A percentile compares a stretch with the other conserved stretches of the same genome.
Conservation (phyloP, 2,329 filamentous ascomycete species). For the Akanthomyces dipterigenus region DNA sequence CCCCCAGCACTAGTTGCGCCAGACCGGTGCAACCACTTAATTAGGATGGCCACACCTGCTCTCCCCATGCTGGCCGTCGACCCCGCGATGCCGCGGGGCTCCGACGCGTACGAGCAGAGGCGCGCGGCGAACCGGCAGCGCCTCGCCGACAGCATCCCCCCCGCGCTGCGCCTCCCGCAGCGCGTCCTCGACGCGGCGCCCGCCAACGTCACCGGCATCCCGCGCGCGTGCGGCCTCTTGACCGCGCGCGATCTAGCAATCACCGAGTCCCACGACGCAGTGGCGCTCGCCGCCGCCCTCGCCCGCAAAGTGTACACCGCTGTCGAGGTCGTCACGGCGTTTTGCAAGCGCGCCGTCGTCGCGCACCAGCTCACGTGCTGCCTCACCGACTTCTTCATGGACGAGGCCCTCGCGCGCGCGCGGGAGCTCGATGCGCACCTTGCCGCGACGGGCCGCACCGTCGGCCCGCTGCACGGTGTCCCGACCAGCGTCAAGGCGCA, state of each 20-base stretch:
- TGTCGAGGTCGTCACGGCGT: conserved; percentile 39
- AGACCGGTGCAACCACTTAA: neutral
- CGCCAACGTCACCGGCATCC: conserved; percentile 27
- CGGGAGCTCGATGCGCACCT: conserved; percentile 35
- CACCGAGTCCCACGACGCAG: conserved; percentile 39
- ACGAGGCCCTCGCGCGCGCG: conserved; percentile 37
- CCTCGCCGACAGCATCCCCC: conserved; percentile 27
- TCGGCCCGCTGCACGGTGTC: conserved; percentile 53
- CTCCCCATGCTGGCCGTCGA: neutral
- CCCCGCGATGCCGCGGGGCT: conserved; percentile 7
- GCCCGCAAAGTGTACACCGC: conserved; percentile 28
- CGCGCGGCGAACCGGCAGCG: conserved; percentile 21
- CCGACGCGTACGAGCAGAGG: conserved; percentile 1
- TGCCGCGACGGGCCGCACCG: conserved; percentile 28
- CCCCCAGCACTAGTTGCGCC: neutral
- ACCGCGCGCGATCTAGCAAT: conserved; percentile 38
- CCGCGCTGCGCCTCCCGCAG: conserved; percentile 22
- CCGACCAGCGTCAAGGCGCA: conserved; percentile 50
- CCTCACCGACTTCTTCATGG: conserved; percentile 45
- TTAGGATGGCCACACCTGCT: neutral
- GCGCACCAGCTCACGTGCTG: conserved; percentile 52
- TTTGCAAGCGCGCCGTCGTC: conserved; percentile 43
- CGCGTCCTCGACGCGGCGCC: conserved; percentile 22
- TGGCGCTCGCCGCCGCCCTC: conserved; percentile 33
- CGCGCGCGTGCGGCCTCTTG: conserved; percentile 36